Evolutionary conservation across 768 basidiomycete genomes (phyloP).

Genomic region (Amanita thiersii): DNA sequence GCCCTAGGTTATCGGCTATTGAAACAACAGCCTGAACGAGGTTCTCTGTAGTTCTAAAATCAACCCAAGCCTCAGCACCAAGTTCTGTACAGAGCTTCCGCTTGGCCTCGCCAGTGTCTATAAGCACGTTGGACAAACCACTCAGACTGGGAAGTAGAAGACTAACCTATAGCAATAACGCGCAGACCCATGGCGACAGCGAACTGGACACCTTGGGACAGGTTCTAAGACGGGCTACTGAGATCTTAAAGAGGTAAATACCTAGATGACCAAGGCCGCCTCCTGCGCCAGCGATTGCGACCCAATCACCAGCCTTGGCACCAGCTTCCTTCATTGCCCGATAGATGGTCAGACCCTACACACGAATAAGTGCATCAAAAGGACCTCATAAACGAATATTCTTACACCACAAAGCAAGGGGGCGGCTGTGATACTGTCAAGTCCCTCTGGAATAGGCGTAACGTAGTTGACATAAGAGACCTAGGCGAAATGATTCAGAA

Average conservation of each 20-base stretch:
- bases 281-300: conserved; percentile 68
- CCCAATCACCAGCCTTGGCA: conserved; percentile 56
- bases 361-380: not conserved
- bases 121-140: no score
- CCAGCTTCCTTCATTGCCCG: conserved; percentile 65
- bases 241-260: conserved; percentile 10
- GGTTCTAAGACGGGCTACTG: not conserved
- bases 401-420: conserved; percentile 68
- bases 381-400: not conserved
- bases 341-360: conserved; percentile 71
- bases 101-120: conserved; percentile 72
- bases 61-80: conserved; percentile 66
- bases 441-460: conserved; percentile 64
- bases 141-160: not conserved
- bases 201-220: conserved; percentile 58
- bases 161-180: conserved; percentile 41
- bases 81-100: conserved; percentile 42
- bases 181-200: conserved; percentile 69
- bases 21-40: conserved; percentile 51
- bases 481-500: conserved; percentile 18
- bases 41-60: conserved; percentile 61
- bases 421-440: conserved; percentile 56
- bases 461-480: conserved; percentile 60
- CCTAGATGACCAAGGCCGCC: conserved; percentile 78
- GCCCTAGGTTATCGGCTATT: conserved; percentile 57